These are phyloP conservation scores for Colletotrichum echinochloae DNA, from an alignment of 2,329 filamentous ascomycete species.

Conservation along the genomic window DNA sequence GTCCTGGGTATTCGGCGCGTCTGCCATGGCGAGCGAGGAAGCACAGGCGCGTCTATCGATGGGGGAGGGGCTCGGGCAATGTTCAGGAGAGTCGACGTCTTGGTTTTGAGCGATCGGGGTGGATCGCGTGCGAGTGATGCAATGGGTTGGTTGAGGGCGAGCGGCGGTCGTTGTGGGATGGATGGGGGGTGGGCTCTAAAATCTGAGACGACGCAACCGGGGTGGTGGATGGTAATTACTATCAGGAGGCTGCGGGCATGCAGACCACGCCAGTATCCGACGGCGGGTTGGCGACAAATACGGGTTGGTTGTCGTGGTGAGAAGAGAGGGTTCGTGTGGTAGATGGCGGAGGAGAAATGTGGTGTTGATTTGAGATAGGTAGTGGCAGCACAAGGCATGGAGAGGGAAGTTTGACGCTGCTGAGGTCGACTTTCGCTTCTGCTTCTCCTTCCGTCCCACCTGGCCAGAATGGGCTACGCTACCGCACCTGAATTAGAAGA, in stretches of 20 bases:
- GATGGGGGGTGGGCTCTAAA: constrained; percentile 37
- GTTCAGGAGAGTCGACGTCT: constrained; percentile 33
- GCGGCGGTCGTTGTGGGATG: constrained; percentile 40
- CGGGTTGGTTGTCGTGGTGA: constrained; percentile 31
- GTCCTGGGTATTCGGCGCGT: constrained; percentile 91
- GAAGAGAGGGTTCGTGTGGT: constrained; percentile 9
- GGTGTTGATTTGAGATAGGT: constrained; percentile 37
- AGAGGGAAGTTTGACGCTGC: constrained; percentile 40
- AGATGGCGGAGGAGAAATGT: constrained; percentile 31
- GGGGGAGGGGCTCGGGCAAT: constrained; percentile 25
- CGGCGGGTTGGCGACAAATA: constrained; percentile 29
- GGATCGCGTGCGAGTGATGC: constrained; percentile 49
- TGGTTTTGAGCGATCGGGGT: constrained; percentile 42
- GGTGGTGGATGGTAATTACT: constrained; percentile 32
- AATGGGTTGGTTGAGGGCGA: constrained; percentile 43
- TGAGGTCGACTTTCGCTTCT: constrained; percentile 36
- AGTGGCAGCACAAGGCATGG: constrained; percentile 33
- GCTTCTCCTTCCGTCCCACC: constrained; percentile 18
- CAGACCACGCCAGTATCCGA: constrained; percentile 40
- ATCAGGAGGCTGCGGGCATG: constrained; percentile 32
- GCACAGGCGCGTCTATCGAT: constrained; percentile 48
- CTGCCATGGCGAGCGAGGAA: constrained; percentile 77
- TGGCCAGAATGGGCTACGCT: constrained; percentile 6
- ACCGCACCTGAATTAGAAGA: constrained; percentile 8
- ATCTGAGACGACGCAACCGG: constrained; percentile 41